These are phyloP conservation scores for Colletotrichum tropicicola DNA, from an alignment of 2,329 filamentous ascomycete genomes.

Conservation along the genomic window DNA sequence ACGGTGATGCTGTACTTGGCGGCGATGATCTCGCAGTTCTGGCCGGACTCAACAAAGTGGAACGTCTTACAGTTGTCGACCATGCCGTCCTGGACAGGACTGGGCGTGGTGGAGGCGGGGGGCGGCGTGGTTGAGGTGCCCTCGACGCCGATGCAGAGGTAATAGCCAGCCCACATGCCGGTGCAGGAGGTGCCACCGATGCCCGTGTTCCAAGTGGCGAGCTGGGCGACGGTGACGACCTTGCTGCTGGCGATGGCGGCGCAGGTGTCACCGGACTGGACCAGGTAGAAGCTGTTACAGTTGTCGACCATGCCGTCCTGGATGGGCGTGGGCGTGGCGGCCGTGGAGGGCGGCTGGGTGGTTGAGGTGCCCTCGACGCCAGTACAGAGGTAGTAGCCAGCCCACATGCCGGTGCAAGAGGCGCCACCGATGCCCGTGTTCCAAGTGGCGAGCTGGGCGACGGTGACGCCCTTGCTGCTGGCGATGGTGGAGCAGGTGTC, in stretches of 20 bases:
- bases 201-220: constrained; percentile 34
- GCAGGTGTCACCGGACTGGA: constrained; percentile 35
- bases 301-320: constrained; percentile 39
- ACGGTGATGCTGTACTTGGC: background rate
- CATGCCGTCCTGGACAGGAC: constrained; percentile 33
- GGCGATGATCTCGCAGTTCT: too few species aligned
- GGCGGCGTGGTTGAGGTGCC: constrained; percentile 6
- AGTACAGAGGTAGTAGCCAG: background rate
- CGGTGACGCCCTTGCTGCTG: constrained; percentile 13
- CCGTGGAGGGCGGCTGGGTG: constrained; percentile 21
- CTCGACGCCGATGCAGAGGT: background rate
- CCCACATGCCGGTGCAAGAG: constrained; percentile 15
- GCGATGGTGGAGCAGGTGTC: constrained; percentile 29
- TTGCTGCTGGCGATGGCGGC: constrained; percentile 32
- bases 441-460: constrained; percentile 32
- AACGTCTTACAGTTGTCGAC: constrained; percentile 36
- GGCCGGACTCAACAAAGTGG: constrained; percentile 23
- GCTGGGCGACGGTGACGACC: constrained; percentile 34
- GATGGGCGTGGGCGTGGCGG: constrained; percentile 39
- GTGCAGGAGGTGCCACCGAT: constrained; percentile 13
- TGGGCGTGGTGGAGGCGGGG: constrained; percentile 32
- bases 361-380: background rate
- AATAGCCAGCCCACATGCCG: constrained; percentile 16
- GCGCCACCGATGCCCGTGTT: constrained; percentile 18
- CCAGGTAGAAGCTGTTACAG: constrained; percentile 39